A percentile compares a stretch with the other conserved stretches of the same genome.
Evolutionary conservation across 1,284 basidiomycete genomes (phyloP).

Genomic region (Clitocybe nebularis): DNA sequence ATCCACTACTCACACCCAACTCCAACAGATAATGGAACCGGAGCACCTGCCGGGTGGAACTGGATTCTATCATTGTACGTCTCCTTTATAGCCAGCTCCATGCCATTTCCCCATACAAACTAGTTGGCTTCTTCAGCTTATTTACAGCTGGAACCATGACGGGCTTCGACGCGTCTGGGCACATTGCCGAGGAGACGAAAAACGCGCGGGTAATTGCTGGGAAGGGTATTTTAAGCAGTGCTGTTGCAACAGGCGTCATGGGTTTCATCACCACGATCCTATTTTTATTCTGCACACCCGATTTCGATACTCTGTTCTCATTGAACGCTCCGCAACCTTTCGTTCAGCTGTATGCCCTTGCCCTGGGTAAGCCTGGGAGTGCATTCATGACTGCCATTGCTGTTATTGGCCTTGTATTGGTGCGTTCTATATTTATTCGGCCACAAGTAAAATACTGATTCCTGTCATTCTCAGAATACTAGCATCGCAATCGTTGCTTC

Average conservation of each 20-base stretch:
- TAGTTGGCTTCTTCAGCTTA: conserved; percentile 43
- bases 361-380: conserved; percentile 72
- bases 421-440: conserved; percentile 29
- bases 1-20: neutral
- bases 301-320: conserved; percentile 68
- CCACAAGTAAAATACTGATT: conserved; percentile 1
- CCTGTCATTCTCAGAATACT: conserved; percentile 54
- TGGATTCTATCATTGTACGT: conserved; percentile 76
- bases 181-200: conserved; percentile 87
- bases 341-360: conserved; percentile 78
- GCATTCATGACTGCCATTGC: conserved; percentile 84
- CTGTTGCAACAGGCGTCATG: conserved; percentile 68
- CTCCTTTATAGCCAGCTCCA: too few species aligned
- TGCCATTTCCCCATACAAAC: too few species aligned
- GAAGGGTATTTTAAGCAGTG: conserved; percentile 74
- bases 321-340: conserved; percentile 83
- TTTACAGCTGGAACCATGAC: conserved; percentile 82
- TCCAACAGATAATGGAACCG: conserved; percentile 75
- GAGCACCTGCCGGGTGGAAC: conserved; percentile 81
- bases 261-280: conserved; percentile 76
- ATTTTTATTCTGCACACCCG: conserved; percentile 83
- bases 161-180: conserved; percentile 85
- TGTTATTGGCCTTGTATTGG: conserved; percentile 72
- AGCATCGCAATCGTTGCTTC: conserved; percentile 81
- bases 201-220: conserved; percentile 80